phyloP scores from a whole-genome alignment of 106 monocot species.

The Platanthera zijinensis region DNA sequence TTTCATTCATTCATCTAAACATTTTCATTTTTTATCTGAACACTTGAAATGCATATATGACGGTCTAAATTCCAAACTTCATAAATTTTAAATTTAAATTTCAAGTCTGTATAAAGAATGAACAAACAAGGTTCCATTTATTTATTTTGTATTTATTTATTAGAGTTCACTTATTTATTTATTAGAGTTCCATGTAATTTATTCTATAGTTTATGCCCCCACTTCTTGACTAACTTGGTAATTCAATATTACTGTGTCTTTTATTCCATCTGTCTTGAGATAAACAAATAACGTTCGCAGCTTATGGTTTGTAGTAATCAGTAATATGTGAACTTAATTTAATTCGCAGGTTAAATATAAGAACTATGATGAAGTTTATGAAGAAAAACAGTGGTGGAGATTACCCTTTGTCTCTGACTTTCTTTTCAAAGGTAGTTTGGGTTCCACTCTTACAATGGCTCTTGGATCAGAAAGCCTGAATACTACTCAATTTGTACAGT shows the following conservation, averaged over 20 bases:
- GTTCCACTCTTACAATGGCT: constrained; percentile 45
- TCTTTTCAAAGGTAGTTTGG: constrained; percentile 58
- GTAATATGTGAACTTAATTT: constrained; percentile 2
- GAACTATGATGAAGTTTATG: constrained; percentile 62
- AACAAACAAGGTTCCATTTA: too few species aligned
- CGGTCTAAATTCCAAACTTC: too few species aligned
- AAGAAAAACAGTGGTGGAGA: constrained; percentile 81
- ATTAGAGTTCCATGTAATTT: too few species aligned
- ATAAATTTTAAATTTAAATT: too few species aligned
- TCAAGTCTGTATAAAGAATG: too few species aligned
- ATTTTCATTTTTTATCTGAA: too few species aligned
- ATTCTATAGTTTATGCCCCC: background rate
- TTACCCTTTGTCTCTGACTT: constrained; percentile 86
- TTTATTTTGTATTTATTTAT: too few species aligned
- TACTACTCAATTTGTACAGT: constrained; percentile 70
- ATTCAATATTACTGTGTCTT: background rate
- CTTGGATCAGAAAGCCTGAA: constrained; percentile 77
- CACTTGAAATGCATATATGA: too few species aligned
- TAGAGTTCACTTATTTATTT: too few species aligned
- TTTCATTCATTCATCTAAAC: too few species aligned
- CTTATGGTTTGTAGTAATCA: background rate
- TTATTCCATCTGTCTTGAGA: background rate
- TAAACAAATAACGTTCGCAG: background rate
- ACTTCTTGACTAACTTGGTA: background rate
- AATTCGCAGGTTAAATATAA: constrained; percentile 62